These are phyloP conservation scores for Alternaria atra DNA, from an alignment of 2,329 filamentous ascomycete genomes.

Conservation along the genomic window DNA sequence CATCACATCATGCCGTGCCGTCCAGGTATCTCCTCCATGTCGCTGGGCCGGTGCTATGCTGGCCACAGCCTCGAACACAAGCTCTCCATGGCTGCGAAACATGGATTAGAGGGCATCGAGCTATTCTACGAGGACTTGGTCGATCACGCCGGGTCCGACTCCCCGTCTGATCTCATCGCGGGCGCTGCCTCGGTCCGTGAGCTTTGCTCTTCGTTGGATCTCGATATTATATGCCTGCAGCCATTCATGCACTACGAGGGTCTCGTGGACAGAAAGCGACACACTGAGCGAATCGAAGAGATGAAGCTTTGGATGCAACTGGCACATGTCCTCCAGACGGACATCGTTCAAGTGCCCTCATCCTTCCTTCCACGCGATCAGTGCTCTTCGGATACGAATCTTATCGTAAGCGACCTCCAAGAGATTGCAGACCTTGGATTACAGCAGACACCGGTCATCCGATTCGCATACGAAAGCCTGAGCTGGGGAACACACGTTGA, in stretches of 20 bases:
- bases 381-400: slow-evolving; percentile 60
- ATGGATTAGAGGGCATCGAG: slow-evolving; percentile 75
- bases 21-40: slow-evolving; percentile 79
- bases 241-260: slow-evolving; percentile 84
- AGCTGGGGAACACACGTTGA: slow-evolving; percentile 76
- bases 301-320: slow-evolving; percentile 75
- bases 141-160: slow-evolving; percentile 62
- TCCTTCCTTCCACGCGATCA: slow-evolving; percentile 69
- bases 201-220: slow-evolving; percentile 65
- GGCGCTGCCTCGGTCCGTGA: slow-evolving; percentile 67
- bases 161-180: slow-evolving; percentile 59
- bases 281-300: slow-evolving; percentile 67
- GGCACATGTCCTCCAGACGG: slow-evolving; percentile 69
- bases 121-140: slow-evolving; percentile 80
- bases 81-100: slow-evolving; percentile 70
- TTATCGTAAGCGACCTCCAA: slow-evolving; percentile 70
- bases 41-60: slow-evolving; percentile 75
- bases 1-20: slow-evolving; percentile 59
- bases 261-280: slow-evolving; percentile 68
- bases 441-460: slow-evolving; percentile 63
- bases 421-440: slow-evolving; percentile 74
- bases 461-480: slow-evolving; percentile 78
- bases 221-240: slow-evolving; percentile 73
- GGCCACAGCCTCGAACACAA: slow-evolving; percentile 71
- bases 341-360: slow-evolving; percentile 78